Base-by-base conservation (phyloP, 805 yeast species). In the Saturnispora besseyi region DNA sequence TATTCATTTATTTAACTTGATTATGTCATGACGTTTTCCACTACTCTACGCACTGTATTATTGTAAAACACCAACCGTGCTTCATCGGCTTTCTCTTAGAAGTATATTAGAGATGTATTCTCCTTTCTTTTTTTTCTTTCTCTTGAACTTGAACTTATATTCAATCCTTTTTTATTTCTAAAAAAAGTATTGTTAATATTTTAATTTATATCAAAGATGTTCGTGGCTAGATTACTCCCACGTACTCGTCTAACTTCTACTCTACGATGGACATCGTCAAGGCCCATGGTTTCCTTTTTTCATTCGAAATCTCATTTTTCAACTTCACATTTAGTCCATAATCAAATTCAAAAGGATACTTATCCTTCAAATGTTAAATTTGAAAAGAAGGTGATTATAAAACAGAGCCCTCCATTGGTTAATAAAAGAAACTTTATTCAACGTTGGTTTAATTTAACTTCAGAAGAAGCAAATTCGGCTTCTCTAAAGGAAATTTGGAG, bases 401-500 rank as follows among this genome's bases (percentile, higher is more conserved):
- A 29, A 3, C 11, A n/a, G 26, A 7, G 32, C 32, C 22, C 28
- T 13, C 15, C 31, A 21, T 7, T 12, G 24, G 15, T 9, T 26
- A 24, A 46, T n/a, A 41, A 32, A 15, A 13, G 28, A 28, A 21
- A 38, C 15, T 21, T 41, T 10, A n/a, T 46, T 4, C 46, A 64
- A 47, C 53, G 62, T 42, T 56, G 58, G 57, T 57, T 62, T 50
- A 64, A 65, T n/a, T 44, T 63, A 7, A 55, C 66, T 2, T 58
- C 56, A 8, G 68, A 65, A 40, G 67, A 63, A 37, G 64, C 66
- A 42, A 57, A 56, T 26, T 56, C 59, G 31, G 68, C 71, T 1
- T 68, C 69, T 2, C 60, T 63, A 50, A 58, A 59, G 10, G 75
- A 72, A 51, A 65, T 75, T 4, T 51, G 61, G 33, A 59, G 80